Evolutionary conservation across 2,329 filamentous ascomycete species (phyloP).

Genomic region (Colletotrichum sp.): DNA sequence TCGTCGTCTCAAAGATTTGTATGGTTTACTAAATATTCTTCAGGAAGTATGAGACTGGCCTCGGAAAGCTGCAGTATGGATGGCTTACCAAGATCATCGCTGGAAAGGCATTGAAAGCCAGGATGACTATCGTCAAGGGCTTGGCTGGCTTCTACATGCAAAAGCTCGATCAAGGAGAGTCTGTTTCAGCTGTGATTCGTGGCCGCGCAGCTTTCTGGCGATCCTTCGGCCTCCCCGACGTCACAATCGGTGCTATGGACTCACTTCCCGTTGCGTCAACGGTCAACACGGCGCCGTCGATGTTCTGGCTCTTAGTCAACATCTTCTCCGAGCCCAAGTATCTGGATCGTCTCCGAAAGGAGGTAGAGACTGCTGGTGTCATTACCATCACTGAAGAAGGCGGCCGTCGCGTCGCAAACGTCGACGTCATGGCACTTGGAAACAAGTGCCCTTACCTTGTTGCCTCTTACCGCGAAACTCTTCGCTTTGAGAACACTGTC

Average conservation of each 20-base stretch:
- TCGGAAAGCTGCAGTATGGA: conserved; percentile 2
- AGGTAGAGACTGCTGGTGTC: conserved; percentile 28
- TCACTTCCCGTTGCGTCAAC: conserved; percentile 32
- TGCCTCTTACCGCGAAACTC: conserved; percentile 46
- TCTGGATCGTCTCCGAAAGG: conserved; percentile 30
- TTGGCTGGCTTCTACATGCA: conserved; percentile 33
- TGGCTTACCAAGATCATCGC: conserved; percentile 19
- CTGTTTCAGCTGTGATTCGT: conserved; percentile 32
- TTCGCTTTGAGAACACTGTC: conserved; percentile 42
- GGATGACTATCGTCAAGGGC: conserved; percentile 25
- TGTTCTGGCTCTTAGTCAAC: conserved; percentile 40
- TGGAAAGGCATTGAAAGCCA: conserved; percentile 27
- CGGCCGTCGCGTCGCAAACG: conserved; percentile 20
- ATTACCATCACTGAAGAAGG: conserved; percentile 2
- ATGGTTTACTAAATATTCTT: background rate
- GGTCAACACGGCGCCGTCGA: conserved; percentile 39
- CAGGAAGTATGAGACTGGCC: background rate
- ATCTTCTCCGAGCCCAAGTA: conserved; percentile 31
- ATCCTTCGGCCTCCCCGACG: conserved; percentile 30
- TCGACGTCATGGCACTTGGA: conserved; percentile 40
- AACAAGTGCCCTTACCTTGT: conserved; percentile 44
- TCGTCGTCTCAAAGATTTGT: background rate
- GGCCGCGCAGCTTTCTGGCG: conserved; percentile 31
- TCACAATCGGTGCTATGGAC: conserved; percentile 33
- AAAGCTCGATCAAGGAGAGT: conserved; percentile 26